Conservation (phyloP, 176 grass and related monocot genomes). For the Tuctoria greenei region DNA sequence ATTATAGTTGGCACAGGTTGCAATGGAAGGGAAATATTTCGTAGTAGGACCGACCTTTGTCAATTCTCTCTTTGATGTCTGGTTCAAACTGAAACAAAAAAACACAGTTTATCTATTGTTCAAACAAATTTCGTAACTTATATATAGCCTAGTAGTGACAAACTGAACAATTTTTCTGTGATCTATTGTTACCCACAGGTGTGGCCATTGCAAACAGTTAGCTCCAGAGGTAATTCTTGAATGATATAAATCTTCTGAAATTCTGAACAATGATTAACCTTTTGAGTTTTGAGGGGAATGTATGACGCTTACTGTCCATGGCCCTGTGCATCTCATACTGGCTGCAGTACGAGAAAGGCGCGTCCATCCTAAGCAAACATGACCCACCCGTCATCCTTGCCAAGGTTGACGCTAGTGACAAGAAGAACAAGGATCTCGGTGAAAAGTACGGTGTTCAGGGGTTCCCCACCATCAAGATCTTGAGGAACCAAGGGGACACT, state of each 20-base stretch:
- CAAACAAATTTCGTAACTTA: neutral
- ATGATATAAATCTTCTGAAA: neutral
- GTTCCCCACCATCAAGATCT: slow-evolving; percentile 54
- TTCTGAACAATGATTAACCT: no score
- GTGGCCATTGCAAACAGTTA: slow-evolving; percentile 62
- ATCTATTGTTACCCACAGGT: slow-evolving; percentile 39
- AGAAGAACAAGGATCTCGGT: slow-evolving; percentile 47
- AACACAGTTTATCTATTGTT: neutral
- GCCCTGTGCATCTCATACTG: neutral
- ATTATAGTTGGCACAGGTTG: neutral
- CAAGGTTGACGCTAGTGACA: slow-evolving; percentile 51
- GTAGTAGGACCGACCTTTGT: neutral
- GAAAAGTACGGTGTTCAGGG: slow-evolving; percentile 41
- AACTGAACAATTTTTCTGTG: neutral
- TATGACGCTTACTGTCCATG: neutral
- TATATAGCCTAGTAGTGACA: neutral
- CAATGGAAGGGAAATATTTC: neutral
- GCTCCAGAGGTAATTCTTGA: slow-evolving; percentile 53
- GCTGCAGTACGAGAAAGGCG: slow-evolving; percentile 57
- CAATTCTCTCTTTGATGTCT: neutral
- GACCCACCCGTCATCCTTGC: slow-evolving; percentile 52
- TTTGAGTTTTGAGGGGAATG: neutral
- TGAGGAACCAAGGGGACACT: slow-evolving; percentile 42
- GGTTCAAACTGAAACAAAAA: neutral
- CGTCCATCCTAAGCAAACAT: slow-evolving; percentile 43